These are phyloP conservation scores for Suillus decipiens DNA, from an alignment of 768 basidiomycete genomes.

Conservation along the genomic window DNA sequence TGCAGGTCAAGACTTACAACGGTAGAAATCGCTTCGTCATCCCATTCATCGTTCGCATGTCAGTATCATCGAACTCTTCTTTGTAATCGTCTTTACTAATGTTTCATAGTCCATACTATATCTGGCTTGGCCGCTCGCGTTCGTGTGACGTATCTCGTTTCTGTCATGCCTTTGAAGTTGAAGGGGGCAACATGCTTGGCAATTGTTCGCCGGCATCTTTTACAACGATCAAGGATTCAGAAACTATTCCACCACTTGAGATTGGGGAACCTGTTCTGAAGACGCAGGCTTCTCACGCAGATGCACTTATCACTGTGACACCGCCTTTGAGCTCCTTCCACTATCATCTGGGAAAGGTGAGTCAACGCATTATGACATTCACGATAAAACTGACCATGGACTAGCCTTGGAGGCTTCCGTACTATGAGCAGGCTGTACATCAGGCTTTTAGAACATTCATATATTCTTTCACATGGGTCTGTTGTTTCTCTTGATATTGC, in stretches of 20 bases:
- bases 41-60: conserved; percentile 69
- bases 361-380: conserved; percentile 4
- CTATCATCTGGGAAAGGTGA: conserved; percentile 55
- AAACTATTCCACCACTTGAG: conserved; percentile 42
- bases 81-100: not conserved
- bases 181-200: conserved; percentile 60
- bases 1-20: conserved; percentile 64
- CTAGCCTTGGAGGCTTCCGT: conserved; percentile 68
- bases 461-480: conserved; percentile 63
- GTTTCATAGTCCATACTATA: conserved; percentile 59
- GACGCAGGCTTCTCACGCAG: conserved; percentile 19
- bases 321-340: conserved; percentile 64
- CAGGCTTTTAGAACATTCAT: conserved; percentile 64
- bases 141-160: conserved; percentile 56
- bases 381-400: conserved; percentile 8
- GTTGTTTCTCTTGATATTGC: conserved; percentile 13
- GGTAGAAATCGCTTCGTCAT: conserved; percentile 70
- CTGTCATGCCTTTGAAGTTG: conserved; percentile 61
- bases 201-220: conserved; percentile 45
- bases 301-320: conserved; percentile 48
- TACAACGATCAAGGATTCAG: conserved; percentile 36
- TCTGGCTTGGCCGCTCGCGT: conserved; percentile 73
- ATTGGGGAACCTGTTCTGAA: conserved; percentile 41
- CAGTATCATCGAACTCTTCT: conserved; percentile 23
- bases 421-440: conserved; percentile 69